These are phyloP conservation scores for Diaporthe humulicola DNA, from an alignment of 2,329 filamentous ascomycete genomes.

Conservation along the genomic window DNA sequence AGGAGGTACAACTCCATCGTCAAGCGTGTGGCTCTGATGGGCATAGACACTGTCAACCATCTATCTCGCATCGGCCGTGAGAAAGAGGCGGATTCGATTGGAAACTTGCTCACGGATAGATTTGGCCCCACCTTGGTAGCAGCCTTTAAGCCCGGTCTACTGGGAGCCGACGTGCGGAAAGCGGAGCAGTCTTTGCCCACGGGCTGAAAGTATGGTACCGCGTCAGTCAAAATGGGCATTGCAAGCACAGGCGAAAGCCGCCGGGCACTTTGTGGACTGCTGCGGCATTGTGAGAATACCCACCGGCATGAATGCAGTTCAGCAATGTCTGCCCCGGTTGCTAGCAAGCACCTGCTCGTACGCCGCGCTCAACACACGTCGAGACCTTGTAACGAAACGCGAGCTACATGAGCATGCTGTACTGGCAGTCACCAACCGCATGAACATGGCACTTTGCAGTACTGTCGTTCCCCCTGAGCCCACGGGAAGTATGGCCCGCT, in stretches of 20 bases:
- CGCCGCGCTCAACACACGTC: background rate
- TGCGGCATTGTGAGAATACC: background rate
- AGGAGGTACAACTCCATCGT: conserved; percentile 40
- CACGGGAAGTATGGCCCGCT: background rate
- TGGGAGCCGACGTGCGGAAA: background rate
- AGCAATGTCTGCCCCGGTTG: background rate
- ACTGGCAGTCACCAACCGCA: background rate
- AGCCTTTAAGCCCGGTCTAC: conserved; percentile 14
- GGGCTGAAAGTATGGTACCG: conserved; percentile 2
- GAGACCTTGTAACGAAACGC: background rate
- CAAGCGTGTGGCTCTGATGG: conserved; percentile 53
- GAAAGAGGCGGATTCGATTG: conserved; percentile 56
- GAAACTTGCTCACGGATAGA: conserved; percentile 49
- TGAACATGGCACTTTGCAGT: no score
- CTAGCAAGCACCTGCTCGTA: background rate
- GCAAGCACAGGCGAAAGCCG: background rate
- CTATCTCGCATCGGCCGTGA: conserved; percentile 56
- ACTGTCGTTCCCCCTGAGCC: background rate
- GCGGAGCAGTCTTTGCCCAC: background rate
- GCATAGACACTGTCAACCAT: conserved; percentile 61
- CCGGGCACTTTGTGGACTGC: background rate
- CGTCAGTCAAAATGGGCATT: background rate
- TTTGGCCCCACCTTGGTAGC: conserved; percentile 29
- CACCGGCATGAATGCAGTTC: background rate
- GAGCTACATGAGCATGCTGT: background rate